Base-by-base conservation (phyloP, 306 rosid species). In the Gastrolobium villosum region DNA sequence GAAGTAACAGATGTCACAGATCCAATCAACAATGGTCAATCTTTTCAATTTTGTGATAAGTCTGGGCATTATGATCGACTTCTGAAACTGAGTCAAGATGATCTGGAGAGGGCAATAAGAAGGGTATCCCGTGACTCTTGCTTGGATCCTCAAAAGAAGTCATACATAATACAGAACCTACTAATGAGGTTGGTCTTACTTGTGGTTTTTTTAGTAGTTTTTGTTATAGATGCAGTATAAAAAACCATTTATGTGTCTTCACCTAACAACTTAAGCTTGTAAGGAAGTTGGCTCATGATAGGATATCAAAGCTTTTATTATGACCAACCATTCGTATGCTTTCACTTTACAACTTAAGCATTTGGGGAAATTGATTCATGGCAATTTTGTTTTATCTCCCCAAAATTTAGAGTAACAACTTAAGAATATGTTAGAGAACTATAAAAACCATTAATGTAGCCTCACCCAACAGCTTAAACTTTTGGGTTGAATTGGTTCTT, bases 81-180 rank as follows among this genome's bases (percentile, higher is more conserved):
- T 71, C 79, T 84, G 85, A 87, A 83, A 72, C 83, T 92, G 79
- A 89, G 89, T 81, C 98, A 93, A 85, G 87, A 88, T 73, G 98
- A 89, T 74, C 75, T 95, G 85, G 95, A 88, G 88, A 86, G 69
- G 72, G 97, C 82, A 48, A 83, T 95, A 77, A 85, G 91, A 83
- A 90, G 84, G 89, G 92, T 92, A 1, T 89, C 88, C 43, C 82
- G 89, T 7, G 97, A 95, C 83, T 79, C 98, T 72, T 87, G 89
- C 82, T 78, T 95, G 63, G 95, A 92, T 76, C 80, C 84, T 53
- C 88, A 82, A 80, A 82, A 82, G 52, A 92, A 92, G 86, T 81
- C 99, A 20, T 77, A 67, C 61, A 85, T 95, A 79, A 88, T 95
- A 72, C 99, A 95, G 88, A 91, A 81, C 72, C 85, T 95, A 71